Evolutionary conservation across 1,284 basidiomycete species (phyloP).

Genomic region (Papiliotrema nemorosa): DNA sequence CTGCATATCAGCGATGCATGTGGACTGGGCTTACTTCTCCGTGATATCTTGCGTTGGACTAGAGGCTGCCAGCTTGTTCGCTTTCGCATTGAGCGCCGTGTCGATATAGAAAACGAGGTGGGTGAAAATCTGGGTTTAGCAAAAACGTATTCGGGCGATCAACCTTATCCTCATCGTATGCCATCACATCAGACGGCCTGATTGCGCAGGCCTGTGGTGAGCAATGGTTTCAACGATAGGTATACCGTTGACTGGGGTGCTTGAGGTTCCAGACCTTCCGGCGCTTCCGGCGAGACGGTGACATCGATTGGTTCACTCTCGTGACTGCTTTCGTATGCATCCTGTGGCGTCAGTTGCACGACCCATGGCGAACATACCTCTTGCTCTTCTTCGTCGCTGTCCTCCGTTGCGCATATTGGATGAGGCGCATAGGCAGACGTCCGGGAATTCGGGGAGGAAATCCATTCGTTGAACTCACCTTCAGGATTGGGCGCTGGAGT

Average conservation of each 20-base stretch:
- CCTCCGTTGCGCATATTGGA: too few species aligned
- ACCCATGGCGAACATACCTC: too few species aligned
- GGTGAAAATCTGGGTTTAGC: constrained; percentile 54
- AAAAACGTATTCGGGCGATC: background rate
- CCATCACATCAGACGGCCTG: constrained; percentile 60
- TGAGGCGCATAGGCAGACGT: too few species aligned
- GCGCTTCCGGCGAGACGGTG: background rate
- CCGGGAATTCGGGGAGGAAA: too few species aligned
- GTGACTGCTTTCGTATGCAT: too few species aligned
- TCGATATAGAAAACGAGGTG: constrained; percentile 87
- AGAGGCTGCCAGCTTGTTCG: constrained; percentile 59
- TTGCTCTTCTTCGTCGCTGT: too few species aligned
- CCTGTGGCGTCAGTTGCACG: too few species aligned
- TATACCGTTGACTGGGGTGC: constrained; percentile 32
- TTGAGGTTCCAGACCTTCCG: constrained; percentile 35
- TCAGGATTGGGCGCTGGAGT: too few species aligned
- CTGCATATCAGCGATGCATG: constrained; percentile 33
- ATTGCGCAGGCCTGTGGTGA: constrained; percentile 57
- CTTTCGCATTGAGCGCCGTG: constrained; percentile 65
- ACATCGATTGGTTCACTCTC: too few species aligned
- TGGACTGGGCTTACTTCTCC: constrained; percentile 52
- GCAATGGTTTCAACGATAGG: background rate
- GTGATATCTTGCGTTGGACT: constrained; percentile 52
- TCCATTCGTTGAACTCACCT: too few species aligned
- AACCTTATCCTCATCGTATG: constrained; percentile 65